Conservation (phyloP, 208 protist species). For the Wallacemonas sp. region DNA sequence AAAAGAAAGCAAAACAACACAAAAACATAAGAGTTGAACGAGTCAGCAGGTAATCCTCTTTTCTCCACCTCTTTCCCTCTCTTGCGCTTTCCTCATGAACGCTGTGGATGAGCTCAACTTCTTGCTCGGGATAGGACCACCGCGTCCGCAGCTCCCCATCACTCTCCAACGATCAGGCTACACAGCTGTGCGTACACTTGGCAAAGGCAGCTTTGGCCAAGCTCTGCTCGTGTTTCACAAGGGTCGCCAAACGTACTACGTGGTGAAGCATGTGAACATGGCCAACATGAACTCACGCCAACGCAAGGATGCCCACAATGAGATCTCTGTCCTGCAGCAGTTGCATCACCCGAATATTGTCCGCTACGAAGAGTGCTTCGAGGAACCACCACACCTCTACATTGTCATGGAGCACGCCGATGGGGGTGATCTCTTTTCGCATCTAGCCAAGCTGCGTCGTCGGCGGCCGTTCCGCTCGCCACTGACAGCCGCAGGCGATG, state of each 20-base stretch:
- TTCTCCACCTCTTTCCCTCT: constrained; percentile 13
- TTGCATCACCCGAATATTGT: constrained; percentile 89
- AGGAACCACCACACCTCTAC: constrained; percentile 81
- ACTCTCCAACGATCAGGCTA: constrained; percentile 74
- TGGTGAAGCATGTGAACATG: constrained; percentile 88
- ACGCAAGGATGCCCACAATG: constrained; percentile 77
- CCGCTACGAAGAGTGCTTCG: constrained; percentile 80
- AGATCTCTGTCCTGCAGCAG: constrained; percentile 83
- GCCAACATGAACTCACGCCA: constrained; percentile 67
- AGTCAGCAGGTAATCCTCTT: too few species aligned
- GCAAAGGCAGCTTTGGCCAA: constrained; percentile 87
- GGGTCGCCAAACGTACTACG: constrained; percentile 53
- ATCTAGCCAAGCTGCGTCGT: constrained; percentile 33
- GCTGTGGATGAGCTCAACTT: constrained; percentile 86
- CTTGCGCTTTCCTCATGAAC: constrained; percentile 49
- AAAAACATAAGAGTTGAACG: too few species aligned
- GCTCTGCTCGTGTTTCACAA: constrained; percentile 80
- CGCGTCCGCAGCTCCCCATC: constrained; percentile 67
- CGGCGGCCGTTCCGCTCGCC: constrained; percentile 1
- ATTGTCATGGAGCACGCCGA: constrained; percentile 93
- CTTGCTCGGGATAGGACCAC: constrained; percentile 80
- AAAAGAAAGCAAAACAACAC: neutral
- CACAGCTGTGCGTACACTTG: constrained; percentile 59
- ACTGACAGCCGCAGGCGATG: neutral
- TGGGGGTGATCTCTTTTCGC: constrained; percentile 79